phyloP scores from a whole-genome alignment of 352 stramenopile genomes.

The Phytopythium kandeliae region DNA sequence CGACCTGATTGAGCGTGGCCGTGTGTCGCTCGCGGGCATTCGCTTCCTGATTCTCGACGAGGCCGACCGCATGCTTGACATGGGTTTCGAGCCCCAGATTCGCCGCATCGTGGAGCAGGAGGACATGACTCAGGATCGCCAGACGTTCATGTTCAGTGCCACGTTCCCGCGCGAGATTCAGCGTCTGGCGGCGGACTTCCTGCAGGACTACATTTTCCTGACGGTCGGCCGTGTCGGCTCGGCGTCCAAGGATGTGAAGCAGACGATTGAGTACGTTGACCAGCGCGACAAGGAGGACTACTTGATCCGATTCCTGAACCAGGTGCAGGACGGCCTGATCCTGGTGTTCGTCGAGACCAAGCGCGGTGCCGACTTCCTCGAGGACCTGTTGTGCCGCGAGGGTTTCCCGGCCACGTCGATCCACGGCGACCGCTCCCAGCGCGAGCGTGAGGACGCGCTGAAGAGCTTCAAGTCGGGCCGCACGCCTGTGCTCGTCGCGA shows the following conservation, averaged over 20 bases:
- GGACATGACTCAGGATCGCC: conserved; percentile 95
- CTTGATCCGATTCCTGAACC: conserved; percentile 95
- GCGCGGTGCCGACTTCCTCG: conserved; percentile 94
- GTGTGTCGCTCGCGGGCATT: conserved; percentile 89
- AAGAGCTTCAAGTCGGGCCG: conserved; percentile 89
- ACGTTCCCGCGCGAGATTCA: conserved; percentile 99
- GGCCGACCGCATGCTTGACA: conserved; percentile 99
- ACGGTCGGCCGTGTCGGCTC: conserved; percentile 97
- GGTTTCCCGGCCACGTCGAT: conserved; percentile 94
- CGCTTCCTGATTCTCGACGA: conserved; percentile 98
- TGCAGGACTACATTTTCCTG: conserved; percentile 99
- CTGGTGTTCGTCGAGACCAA: conserved; percentile 99
- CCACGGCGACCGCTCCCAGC: conserved; percentile 97
- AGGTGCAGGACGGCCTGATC: conserved; percentile 88
- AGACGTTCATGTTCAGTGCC: conserved; percentile 99
- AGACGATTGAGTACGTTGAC: conserved; percentile 97
- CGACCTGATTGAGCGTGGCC: conserved; percentile 94
- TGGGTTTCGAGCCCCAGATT: conserved; percentile 99
- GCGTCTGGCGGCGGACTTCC: conserved; percentile 95
- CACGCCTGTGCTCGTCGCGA: conserved; percentile 96
- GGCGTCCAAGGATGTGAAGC: conserved; percentile 97
- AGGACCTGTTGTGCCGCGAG: conserved; percentile 93
- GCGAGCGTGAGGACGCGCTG: conserved; percentile 92
- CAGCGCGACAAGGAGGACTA: conserved; percentile 96
- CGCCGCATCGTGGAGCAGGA: conserved; percentile 98